Evolutionary conservation across 148 eudicot genomes (phyloP), one percentile per base, ranked within the genome.

Genomic region (Persicaria tinctoria): DNA sequence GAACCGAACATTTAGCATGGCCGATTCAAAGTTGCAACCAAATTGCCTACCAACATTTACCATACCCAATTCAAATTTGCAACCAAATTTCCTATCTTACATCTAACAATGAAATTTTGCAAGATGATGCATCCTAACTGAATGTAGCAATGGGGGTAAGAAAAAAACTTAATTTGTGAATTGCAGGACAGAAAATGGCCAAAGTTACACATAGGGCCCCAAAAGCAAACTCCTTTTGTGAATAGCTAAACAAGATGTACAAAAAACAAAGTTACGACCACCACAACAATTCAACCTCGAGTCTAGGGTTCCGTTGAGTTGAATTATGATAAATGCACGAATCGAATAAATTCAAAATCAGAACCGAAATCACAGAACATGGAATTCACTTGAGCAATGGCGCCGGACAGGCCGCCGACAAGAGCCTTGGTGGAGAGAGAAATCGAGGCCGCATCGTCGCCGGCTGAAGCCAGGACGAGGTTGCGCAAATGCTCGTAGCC

Each of bases 331-430:
- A 32, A 17, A 10, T 48, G 18, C 32, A 14, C 38, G 38, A 72
- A 78, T 78, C 71, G 62, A 32, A 20, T 6, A 10, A 44, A 72
- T 11, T 32, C 13, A 76, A 32, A 56, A 53, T 66, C 41, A 44
- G 47, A 59, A 27, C 18, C 4, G 63, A 18, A 32, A 51, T 68
- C 18, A 59, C 41, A 23, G 8, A 46, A 46, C 50, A n/a, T 6
- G 55, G 1, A 80, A 44, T 17, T 73, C 81, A 93, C 98, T 97
- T 93, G 97, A 75, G 98, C 98, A 78, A 89, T 66, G 41, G 83
- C 91, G 48, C 98, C 98, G 46, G 98, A 93, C 23, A 84, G 38
- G 20, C 98, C 96, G 8, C 98, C 98, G 59, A 89, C 79, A 41
- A 89, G 59, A 0, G 92, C 97, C 73, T 91, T 93, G 17, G 60